Percentiles rank a stretch among this genome's conserved stretches.
phyloP scores from a whole-genome alignment of 2,329 filamentous ascomycete genomes.

The Arthrinium phaeospermum region DNA sequence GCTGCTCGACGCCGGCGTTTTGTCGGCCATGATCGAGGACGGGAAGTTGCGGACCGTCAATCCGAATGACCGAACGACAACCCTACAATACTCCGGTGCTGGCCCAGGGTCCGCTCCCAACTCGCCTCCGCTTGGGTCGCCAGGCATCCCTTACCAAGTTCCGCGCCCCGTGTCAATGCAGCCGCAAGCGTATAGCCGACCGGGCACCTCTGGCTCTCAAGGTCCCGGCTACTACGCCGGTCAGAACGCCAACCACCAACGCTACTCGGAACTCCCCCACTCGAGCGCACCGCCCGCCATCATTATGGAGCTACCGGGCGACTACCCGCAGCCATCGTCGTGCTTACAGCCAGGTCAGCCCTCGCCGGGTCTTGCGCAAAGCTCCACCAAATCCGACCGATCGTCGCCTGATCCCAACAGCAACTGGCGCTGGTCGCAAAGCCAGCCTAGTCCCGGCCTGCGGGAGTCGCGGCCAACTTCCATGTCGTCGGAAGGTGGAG shows the following conservation, averaged over 20 bases:
- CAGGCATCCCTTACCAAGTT: slow-evolving; percentile 46
- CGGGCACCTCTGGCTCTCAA: slow-evolving; percentile 40
- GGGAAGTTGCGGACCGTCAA: slow-evolving; percentile 66
- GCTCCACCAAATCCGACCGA: slow-evolving; percentile 35
- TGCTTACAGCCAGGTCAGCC: slow-evolving; percentile 36
- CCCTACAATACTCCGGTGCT: slow-evolving; percentile 31
- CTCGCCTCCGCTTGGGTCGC: slow-evolving; percentile 36
- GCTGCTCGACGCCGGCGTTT: slow-evolving; percentile 67
- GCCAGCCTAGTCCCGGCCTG: slow-evolving; percentile 38
- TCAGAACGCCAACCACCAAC: slow-evolving; percentile 24
- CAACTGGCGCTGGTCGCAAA: slow-evolving; percentile 50
- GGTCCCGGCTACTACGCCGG: slow-evolving; percentile 30
- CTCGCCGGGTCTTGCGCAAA: slow-evolving; percentile 35
- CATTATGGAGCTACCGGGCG: slow-evolving; percentile 52
- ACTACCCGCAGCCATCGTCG: slow-evolving; percentile 46
- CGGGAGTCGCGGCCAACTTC: slow-evolving; percentile 44
- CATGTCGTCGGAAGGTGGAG: slow-evolving; percentile 37
- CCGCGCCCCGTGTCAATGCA: slow-evolving; percentile 37
- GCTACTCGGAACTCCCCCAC: slow-evolving; percentile 31
- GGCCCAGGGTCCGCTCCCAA: slow-evolving; percentile 24
- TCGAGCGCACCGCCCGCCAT: slow-evolving; percentile 48
- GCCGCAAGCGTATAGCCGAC: slow-evolving; percentile 38
- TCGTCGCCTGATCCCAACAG: slow-evolving; percentile 36
- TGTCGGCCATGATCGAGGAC: slow-evolving; percentile 71
- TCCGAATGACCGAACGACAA: slow-evolving; percentile 42